Base-by-base conservation (phyloP, 768 basidiomycete genomes). In the Trametes elegans region DNA sequence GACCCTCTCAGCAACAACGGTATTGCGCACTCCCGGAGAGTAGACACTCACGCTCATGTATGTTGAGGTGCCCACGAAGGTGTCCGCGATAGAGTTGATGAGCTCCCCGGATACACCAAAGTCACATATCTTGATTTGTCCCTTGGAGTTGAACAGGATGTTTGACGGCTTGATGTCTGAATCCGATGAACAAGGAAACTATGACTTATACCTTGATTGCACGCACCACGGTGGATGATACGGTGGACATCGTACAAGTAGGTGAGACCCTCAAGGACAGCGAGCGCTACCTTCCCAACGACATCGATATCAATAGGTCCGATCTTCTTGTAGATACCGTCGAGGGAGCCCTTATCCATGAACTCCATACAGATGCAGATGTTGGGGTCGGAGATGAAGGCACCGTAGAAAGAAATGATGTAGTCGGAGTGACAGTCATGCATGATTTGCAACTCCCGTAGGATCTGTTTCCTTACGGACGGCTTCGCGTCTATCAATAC, bases 341-440 rank as follows among this genome's bases (percentile, higher is more conserved):
- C 97, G 8, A 97, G 78, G 8, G 87, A 93, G 58, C 93, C 90
- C 70, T 92, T 94, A 79, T 96, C 89, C 90, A 89, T 89, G 71
- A 73, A 90, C 70, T 99, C 97, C 88, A 99, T 98, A 74, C 94
- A 98, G 48, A 98, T 96, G 71, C 97, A 97, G 67, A 99, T 96
- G 66, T 98, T 98, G 11, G 96, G 96, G 71, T 99, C 97, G 3
- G 90, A 85, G 28, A 98, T 78, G 74, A 93, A 99, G 48, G 97
- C 97, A 58, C 97, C 97, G 68, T 88, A 95, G 76, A 98, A 99
- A 0, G 91, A 94, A 64, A 99, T 90, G 69, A 99, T 99, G 71
- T 93, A 91, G 50, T 81, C 82, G 7, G 92, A 95, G 61, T 88
- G 79, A 73, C 96, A 98, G 72, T 97, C 90, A 70, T 98, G 93